Percentiles rank a stretch among this genome's conserved stretches.
Evolutionary conservation across 163 green algal genomes (phyloP).

Genomic region (Chlamydomonas reinhardtii): DNA sequence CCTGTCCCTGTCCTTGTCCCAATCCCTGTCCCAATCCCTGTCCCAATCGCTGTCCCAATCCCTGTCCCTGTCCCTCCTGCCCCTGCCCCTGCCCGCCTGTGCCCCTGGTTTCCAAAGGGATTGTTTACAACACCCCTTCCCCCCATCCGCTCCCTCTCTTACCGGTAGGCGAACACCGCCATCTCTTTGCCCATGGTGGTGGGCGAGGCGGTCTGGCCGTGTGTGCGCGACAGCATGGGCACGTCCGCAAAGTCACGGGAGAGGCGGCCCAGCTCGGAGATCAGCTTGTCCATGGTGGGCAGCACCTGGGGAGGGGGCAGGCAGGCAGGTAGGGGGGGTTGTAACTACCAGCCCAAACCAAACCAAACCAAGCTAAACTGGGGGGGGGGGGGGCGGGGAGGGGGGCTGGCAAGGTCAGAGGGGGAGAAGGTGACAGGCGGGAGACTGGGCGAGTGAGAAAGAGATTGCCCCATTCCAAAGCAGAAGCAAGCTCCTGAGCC

Average conservation of each 20-base stretch:
- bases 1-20: no score
- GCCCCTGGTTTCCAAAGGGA: no score
- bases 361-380: no score
- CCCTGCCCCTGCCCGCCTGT: no score
- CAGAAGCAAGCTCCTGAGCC: no score
- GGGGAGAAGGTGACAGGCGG: background rate
- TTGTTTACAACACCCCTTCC: background rate
- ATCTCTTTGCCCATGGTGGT: conserved; percentile 99
- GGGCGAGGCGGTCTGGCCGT: conserved; percentile 97
- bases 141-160: background rate
- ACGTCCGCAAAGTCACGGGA: conserved; percentile 85
- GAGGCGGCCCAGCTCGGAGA: conserved; percentile 77
- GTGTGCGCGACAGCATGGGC: conserved; percentile 96
- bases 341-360: no score
- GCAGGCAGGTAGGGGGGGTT: background rate
- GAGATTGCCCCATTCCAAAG: no score
- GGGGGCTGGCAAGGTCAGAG: no score
- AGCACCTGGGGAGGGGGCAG: conserved; percentile 78
- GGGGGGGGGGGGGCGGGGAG: background rate
- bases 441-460: no score
- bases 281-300: conserved; percentile 93
- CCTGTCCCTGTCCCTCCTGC: no score
- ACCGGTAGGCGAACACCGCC: conserved; percentile 92
- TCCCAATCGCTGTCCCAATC: no score
- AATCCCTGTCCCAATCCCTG: no score